Conservation (phyloP, 2,329 filamentous ascomycete genomes). For the Curvularia eragrostidis region DNA sequence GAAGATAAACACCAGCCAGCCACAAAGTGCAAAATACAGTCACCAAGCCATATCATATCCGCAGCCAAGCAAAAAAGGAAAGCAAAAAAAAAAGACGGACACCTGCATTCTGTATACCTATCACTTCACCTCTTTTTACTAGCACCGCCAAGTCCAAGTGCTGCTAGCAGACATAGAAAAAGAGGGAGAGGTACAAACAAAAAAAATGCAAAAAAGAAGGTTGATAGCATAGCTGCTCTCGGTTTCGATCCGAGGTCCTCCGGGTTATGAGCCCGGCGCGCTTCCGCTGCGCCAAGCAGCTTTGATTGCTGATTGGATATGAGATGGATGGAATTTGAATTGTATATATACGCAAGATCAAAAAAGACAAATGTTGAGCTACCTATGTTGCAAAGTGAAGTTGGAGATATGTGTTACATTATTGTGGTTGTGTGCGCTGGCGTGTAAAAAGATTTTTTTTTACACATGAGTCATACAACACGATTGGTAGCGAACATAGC, state of each 20-base stretch:
- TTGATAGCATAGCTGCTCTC: conserved; percentile 26
- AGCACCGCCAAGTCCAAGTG: too few relatives aligned
- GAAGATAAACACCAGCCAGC: neutral
- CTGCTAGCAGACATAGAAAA: neutral
- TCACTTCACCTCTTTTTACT: too few relatives aligned
- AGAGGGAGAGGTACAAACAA: neutral
- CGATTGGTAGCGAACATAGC: neutral
- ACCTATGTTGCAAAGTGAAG: too few relatives aligned
- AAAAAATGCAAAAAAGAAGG: conserved; percentile 11
- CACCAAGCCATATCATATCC: too few relatives aligned
- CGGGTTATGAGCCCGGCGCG: conserved; percentile 49
- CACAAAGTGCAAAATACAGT: too few relatives aligned
- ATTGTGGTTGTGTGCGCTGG: neutral
- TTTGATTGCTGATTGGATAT: conserved; percentile 21
- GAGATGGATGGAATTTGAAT: neutral
- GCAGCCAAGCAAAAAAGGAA: too few relatives aligned
- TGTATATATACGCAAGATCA: neutral
- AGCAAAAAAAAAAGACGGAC: neutral
- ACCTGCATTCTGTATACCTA: too few relatives aligned
- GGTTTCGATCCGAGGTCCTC: conserved; percentile 41
- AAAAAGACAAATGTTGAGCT: too few relatives aligned
- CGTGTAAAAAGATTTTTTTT: neutral
- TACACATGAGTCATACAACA: neutral
- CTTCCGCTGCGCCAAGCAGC: conserved; percentile 47
- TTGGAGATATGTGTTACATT: too few relatives aligned